Base-by-base conservation (phyloP, 352 stramenopile species). In the Peronospora destructor region DNA sequence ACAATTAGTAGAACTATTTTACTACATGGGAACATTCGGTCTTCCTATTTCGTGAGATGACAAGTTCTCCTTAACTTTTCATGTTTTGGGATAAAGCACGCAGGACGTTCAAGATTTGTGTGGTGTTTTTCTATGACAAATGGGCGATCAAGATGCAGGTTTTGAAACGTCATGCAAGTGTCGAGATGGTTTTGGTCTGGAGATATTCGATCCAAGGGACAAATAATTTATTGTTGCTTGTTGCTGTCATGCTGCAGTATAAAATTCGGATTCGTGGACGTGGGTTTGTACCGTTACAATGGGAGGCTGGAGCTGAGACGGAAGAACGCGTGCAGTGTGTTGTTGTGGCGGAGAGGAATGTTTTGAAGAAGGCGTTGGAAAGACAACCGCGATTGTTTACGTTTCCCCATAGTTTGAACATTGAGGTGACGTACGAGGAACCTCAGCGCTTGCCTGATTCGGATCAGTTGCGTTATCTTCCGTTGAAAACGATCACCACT, bases 111-210 rank as follows among this genome's bases (percentile, higher is more conserved):
- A 51, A 79, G 47, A 70, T 64, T 44, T 75, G 56, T 40, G 49
- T 75, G 16, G 73, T 91, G 44, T 91, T 78, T 50, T 68, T 88
- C 28, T 91, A 91, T 55, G 73, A 91, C 47, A 66, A 72, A 25
- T 91, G 80, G 80, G 77, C 76, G 16, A 51, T 62, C 14, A 73
- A 67, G 14, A 71, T 87, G 57, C 45, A 67, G 37, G 76, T 79
- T 36, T 59, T 91, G 25, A 66, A 85, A 51, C 72, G 73, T 26
- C 64, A 82, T 53, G 79, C 73, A 70, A 58, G 73, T 71, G 28
- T 26, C 25, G 9, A 6, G 5, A n/a, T 26, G 6, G 12, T 36
- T 36, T 14, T 12, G 29, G 5, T 25, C 0, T 23, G 19, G 12
- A 53, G 4, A 12, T 12, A 4, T 36, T 6, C 28, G 2, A 33